Evolutionary conservation across 495 filamentous ascomycete species (phyloP), one percentile per base, ranked within the genome.

Genomic region (Amorphotheca resinae): DNA sequence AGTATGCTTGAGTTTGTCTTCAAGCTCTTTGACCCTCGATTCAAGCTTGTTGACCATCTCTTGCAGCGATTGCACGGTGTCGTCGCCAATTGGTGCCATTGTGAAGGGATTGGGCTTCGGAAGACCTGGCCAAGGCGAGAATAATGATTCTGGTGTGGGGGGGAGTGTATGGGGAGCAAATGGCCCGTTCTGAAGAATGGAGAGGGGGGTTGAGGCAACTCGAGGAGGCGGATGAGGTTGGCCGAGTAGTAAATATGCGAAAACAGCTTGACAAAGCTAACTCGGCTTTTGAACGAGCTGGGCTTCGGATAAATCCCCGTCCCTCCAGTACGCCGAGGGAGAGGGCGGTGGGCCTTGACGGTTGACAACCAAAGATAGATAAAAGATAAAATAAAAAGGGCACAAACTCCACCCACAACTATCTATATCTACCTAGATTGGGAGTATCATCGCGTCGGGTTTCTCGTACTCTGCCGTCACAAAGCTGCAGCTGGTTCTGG

Each of bases 51-150:
- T 62, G 61, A 96, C 81, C 44, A 82, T 68, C 59, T 83, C 73
- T 60, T 83, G 79, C 49, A 93, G 75, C 59, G 71, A 71, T 58
- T 80, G 69, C 54, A 87, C 69, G 47, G 64, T 69, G 52, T 89
- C 81, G 58, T 87, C 78, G 54, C 82, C 79, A 64, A 87, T 80
- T 57, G 81, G 79, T 64, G 84, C 84, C 86, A 93, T 93, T 70
- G 70, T 68, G 23, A 37, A 32, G 14, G 22, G 23, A 12, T 18
- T 22, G 44, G 21, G 28, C 18, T 46, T 17, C 8, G 20, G 21
- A 33, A 30, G 32, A 56, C 50, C 53, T 53, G 53, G 51, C 53
- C 53, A 51, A 56, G 53, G 53, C 42, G 15, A 11, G 25, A 28
- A 28, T 5, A 28, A 28, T 5, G 25, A n/a, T n/a, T n/a, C 14